Evolutionary conservation across 73 alveolate species (phyloP), one percentile per base, ranked within the genome.

Genomic region (Paramecium biaurelia): DNA sequence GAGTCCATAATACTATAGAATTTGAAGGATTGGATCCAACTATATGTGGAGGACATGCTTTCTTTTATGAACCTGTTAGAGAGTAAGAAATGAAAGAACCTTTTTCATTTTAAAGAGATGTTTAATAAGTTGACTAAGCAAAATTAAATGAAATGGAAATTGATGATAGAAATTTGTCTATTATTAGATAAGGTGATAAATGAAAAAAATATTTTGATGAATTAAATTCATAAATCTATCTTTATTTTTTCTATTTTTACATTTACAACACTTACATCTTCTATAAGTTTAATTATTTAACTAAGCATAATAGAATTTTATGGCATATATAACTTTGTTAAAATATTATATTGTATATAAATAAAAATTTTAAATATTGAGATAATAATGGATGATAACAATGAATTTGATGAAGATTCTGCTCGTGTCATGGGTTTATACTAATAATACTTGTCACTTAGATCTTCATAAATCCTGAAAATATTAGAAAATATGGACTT

Each of bases 31-130:
- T 79, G 28, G 90, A 79, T 79, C 30, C 30, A 43, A 63, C 45
- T 1, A 14, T 43, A 0, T 42, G 90, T 43, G 90, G 90, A 10
- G 90, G 90, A 41, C 76, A 41, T 42, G 90, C 90, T 11, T 79
- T 79, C 26, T 45, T 38, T 43, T 79, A 43, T 47, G 90, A 79
- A 63, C 56, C 90, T 43, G 30, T 45, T 14, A 79, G 68, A 53
- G 68, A 53, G 18, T 53, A 18, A 53, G 68, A 53, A 53, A 53
- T 53, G 28, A 53, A 15, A 53, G 68, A 53, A 53, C 30, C 20
- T 4, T 53, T 53, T 53, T 53, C 30, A 53, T 53, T 53, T 53
- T 53, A 53, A 53, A 53, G 35, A 53, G 68, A 53, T 53, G 9
- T 53, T 18, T 53, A 53, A 53, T 5, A 53, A 53, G 18, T 4